Conservation (phyloP, 2,329 filamentous ascomycete species). For the Cercospora canescens region DNA sequence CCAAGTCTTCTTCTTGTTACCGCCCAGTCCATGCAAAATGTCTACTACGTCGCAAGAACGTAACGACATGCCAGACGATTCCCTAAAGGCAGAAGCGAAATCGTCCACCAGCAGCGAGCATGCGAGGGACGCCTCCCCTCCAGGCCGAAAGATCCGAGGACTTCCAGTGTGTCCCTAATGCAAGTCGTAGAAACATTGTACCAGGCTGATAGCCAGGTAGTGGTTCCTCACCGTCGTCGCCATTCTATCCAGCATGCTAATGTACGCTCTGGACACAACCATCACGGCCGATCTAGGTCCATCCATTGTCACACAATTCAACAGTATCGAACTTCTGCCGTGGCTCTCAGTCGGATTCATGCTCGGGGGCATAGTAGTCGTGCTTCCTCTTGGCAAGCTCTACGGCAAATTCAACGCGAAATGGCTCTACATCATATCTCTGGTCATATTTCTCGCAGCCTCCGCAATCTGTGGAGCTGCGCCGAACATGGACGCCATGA, state of each 20-base stretch:
- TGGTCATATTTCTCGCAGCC: constrained; percentile 32
- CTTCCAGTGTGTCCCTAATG: not conserved
- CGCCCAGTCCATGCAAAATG: not conserved
- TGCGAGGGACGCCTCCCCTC: not conserved
- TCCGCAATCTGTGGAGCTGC: constrained; percentile 37
- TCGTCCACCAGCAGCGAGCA: not conserved
- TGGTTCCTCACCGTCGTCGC: not conserved
- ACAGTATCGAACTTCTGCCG: constrained; percentile 18
- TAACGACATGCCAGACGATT: not conserved
- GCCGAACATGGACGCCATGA: constrained; percentile 33
- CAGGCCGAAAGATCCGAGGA: not conserved
- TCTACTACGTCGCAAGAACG: not conserved
- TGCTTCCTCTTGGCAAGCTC: constrained; percentile 26
- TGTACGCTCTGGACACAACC: not conserved
- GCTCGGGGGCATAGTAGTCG: constrained; percentile 25
- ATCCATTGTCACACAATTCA: constrained; percentile 2
- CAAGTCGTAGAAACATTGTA: not conserved
- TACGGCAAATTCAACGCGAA: constrained; percentile 34
- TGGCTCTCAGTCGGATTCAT: constrained; percentile 37
- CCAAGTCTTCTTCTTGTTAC: not conserved
- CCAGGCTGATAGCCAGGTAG: not conserved
- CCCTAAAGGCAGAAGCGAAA: not conserved
- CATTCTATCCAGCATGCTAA: not conserved
- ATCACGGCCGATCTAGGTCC: not conserved
- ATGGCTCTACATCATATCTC: constrained; percentile 27